These are phyloP conservation scores for Populus nigra DNA, from an alignment of 345 rosid species.

Conservation along the genomic window DNA sequence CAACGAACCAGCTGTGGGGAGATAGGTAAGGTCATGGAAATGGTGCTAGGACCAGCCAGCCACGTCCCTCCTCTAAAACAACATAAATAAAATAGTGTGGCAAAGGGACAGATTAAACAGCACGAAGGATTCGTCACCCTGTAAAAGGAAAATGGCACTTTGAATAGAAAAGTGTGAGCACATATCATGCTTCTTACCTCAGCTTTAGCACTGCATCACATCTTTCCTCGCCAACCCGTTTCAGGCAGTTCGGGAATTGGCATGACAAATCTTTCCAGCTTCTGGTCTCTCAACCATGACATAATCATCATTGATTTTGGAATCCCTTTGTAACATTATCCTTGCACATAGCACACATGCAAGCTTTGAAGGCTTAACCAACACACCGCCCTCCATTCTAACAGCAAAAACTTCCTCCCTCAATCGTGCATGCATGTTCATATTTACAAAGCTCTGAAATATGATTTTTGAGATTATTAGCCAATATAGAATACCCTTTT, in stretches of 20 bases:
- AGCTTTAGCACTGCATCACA: neutral
- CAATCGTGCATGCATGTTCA: neutral
- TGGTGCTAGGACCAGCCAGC: neutral
- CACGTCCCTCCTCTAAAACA: neutral
- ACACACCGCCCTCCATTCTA: neutral
- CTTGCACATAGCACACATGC: slow-evolving; percentile 32
- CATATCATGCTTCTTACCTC: slow-evolving; percentile 8
- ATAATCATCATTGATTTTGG: slow-evolving; percentile 14
- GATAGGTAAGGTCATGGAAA: slow-evolving; percentile 5
- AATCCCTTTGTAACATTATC: slow-evolving; percentile 20
- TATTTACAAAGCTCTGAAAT: neutral
- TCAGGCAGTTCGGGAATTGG: neutral
- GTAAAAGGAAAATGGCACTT: slow-evolving; percentile 27
- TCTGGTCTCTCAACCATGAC: neutral
- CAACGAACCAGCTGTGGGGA: slow-evolving; percentile 4
- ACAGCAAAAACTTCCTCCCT: neutral
- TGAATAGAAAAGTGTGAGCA: slow-evolving; percentile 5
- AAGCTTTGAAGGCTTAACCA: neutral
- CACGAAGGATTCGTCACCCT: slow-evolving; percentile 12
- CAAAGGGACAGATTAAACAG: neutral
- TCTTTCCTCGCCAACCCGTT: neutral
- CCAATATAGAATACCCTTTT: neutral
- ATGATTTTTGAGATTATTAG: neutral
- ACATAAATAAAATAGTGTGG: neutral
- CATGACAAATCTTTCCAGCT: neutral